Percentiles rank a stretch among this genome's conserved stretches.
Evolutionary conservation across 441 rosid genomes (phyloP).

Genomic region (Eugenia klotzschiana): DNA sequence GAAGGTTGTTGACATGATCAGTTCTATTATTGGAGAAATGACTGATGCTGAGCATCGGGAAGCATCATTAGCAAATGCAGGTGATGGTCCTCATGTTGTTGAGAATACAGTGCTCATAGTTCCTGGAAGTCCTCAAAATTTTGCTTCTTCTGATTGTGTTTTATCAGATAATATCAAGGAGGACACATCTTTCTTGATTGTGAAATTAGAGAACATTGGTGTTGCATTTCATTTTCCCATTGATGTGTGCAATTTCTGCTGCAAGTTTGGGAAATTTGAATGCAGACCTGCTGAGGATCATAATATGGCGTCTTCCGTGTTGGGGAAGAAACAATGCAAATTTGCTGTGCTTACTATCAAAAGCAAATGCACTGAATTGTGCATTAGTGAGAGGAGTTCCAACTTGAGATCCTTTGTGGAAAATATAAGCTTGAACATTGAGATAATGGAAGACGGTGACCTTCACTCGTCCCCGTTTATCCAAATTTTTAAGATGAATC

Average conservation of each 20-base stretch:
- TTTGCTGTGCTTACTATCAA: constrained; percentile 29
- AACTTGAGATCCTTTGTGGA: constrained; percentile 44
- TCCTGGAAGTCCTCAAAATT: constrained; percentile 17
- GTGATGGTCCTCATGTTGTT: constrained; percentile 6
- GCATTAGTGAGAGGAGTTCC: constrained; percentile 24
- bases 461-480: constrained; percentile 51
- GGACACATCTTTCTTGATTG: constrained; percentile 13
- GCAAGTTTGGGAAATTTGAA: constrained; percentile 19
- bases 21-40: constrained; percentile 26
- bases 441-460: constrained; percentile 20
- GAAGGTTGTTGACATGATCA: constrained; percentile 27
- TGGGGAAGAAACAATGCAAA: constrained; percentile 32
- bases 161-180: constrained; percentile 14
- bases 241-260: constrained; percentile 11
- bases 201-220: constrained; percentile 51
- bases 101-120: constrained; percentile 10
- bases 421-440: constrained; percentile 29
- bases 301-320: constrained; percentile 8
- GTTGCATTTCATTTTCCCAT: constrained; percentile 47
- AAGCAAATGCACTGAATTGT: constrained; percentile 36
- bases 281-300: constrained; percentile 15
- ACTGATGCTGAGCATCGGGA: constrained; percentile 11
- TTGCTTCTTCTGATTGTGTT: constrained; percentile 12
- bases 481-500: constrained; percentile 37
- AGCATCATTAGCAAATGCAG: constrained; percentile 14